A percentile compares a stretch with the other conserved stretches of the same genome.
These are phyloP conservation scores for Graphilbum ipis-grandicollis DNA, from an alignment of 2,329 filamentous ascomycete species.

Conservation along the genomic window DNA sequence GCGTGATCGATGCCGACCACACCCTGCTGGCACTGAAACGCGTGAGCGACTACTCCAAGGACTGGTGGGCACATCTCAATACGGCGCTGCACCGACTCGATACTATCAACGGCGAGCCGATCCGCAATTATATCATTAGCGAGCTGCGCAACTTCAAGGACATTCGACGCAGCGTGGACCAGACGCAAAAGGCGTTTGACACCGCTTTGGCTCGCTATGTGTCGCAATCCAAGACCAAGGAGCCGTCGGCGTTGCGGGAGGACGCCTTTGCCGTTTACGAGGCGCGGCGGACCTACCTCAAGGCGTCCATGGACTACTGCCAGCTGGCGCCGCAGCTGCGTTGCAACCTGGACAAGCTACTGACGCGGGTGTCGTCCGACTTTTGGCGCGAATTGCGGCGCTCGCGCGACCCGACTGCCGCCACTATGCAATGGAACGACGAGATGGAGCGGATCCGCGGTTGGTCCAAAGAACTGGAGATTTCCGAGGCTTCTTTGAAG, in stretches of 20 bases:
- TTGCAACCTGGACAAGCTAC: conserved; percentile 64
- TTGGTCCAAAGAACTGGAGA: conserved; percentile 90
- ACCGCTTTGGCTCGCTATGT: conserved; percentile 66
- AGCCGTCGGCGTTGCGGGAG: conserved; percentile 76
- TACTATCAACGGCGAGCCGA: conserved; percentile 59
- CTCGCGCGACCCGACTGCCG: conserved; percentile 46
- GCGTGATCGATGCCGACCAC: conserved; percentile 81
- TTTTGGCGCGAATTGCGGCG: conserved; percentile 75
- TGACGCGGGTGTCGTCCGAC: conserved; percentile 72
- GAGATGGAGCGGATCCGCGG: conserved; percentile 87
- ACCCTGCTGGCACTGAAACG: conserved; percentile 72
- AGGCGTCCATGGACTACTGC: conserved; percentile 86
- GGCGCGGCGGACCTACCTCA: conserved; percentile 75
- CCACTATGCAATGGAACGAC: conserved; percentile 47
- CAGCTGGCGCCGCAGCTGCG: conserved; percentile 74
- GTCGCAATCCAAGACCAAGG: conserved; percentile 78
- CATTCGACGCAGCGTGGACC: conserved; percentile 55
- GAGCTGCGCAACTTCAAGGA: conserved; percentile 83
- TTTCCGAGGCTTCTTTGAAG: conserved; percentile 67
- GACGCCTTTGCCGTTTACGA: conserved; percentile 95
- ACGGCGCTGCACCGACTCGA: conserved; percentile 64
- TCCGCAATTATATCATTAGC: conserved; percentile 57
- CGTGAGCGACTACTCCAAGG: conserved; percentile 69
- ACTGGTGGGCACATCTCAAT: conserved; percentile 71
- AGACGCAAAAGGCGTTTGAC: conserved; percentile 72